Conservation (phyloP, 139 green algal genomes). For the Auxenochlorella protothecoides region DNA sequence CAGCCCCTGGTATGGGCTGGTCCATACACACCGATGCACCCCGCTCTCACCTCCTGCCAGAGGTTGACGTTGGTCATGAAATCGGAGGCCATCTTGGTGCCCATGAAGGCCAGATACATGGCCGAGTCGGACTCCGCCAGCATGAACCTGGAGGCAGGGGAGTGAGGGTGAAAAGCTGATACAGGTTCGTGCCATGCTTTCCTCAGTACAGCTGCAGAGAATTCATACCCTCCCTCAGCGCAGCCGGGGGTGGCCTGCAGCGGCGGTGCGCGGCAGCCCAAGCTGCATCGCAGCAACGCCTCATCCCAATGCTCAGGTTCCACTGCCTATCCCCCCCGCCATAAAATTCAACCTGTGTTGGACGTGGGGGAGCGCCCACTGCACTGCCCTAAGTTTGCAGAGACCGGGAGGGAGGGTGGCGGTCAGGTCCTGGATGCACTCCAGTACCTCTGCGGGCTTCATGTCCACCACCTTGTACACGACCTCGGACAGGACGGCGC, state of each 20-base stretch:
- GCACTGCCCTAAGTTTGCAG: slow-evolving; percentile 10
- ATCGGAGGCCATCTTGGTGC: slow-evolving; percentile 22
- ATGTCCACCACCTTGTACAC: slow-evolving; percentile 14
- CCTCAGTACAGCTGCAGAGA: not conserved
- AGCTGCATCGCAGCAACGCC: too few relatives aligned
- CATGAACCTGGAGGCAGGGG: slow-evolving; percentile 8
- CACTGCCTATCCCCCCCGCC: not conserved
- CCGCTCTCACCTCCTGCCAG: not conserved
- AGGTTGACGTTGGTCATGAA: slow-evolving; percentile 12
- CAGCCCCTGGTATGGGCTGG: too few relatives aligned
- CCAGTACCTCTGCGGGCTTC: not conserved
- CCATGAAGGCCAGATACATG: slow-evolving; percentile 26
- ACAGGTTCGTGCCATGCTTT: not conserved
- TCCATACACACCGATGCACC: too few relatives aligned
- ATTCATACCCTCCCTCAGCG: not conserved
- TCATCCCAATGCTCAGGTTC: not conserved
- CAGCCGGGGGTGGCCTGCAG: not conserved
- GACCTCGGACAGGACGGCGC: slow-evolving; percentile 6
- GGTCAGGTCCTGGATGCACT: slow-evolving; percentile 6
- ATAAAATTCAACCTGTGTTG: slow-evolving; percentile 1
- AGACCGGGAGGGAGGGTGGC: slow-evolving; percentile 11
- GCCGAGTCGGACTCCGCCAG: slow-evolving; percentile 10
- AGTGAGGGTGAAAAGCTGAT: too few relatives aligned
- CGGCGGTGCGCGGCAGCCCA: not conserved
- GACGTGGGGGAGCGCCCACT: slow-evolving; percentile 17